These are phyloP conservation scores for Lumnitzera littorea DNA, from an alignment of 345 rosid genomes.

Conservation along the genomic window DNA sequence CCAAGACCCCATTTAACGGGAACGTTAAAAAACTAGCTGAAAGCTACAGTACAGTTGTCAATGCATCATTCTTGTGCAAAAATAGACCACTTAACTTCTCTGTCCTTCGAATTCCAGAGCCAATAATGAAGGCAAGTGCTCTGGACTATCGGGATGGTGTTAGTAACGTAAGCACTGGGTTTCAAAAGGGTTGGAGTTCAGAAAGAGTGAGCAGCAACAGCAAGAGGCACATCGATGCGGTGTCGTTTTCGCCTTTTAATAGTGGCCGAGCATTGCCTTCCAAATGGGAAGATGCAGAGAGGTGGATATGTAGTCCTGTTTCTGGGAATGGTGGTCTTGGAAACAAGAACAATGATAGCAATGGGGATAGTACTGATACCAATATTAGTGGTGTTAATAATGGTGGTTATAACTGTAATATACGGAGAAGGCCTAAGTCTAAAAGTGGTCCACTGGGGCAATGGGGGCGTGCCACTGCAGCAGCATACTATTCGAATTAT, in stretches of 20 bases:
- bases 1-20: too few relatives aligned
- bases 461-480: neutral
- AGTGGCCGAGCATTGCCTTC: constrained; percentile 80
- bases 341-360: neutral
- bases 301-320: constrained; percentile 93
- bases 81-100: too few relatives aligned
- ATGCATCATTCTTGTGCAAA: too few relatives aligned
- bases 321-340: constrained; percentile 31
- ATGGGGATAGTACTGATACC: too few relatives aligned
- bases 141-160: too few relatives aligned
- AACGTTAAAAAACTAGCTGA: too few relatives aligned
- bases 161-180: neutral
- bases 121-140: too few relatives aligned
- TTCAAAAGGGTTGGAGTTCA: constrained; percentile 1
- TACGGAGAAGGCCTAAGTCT: constrained; percentile 63
- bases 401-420: constrained; percentile 9
- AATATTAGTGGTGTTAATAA: too few relatives aligned
- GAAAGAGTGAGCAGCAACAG: constrained; percentile 6
- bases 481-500: constrained; percentile 37
- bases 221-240: constrained; percentile 32
- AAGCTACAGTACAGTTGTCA: too few relatives aligned
- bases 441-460: constrained; percentile 40
- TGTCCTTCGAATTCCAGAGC: too few relatives aligned
- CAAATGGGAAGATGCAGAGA: constrained; percentile 96
- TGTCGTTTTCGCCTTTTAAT: constrained; percentile 63